phyloP scores from a whole-genome alignment of 78 protist genomes.

The Trichosphaerium sp. region DNA sequence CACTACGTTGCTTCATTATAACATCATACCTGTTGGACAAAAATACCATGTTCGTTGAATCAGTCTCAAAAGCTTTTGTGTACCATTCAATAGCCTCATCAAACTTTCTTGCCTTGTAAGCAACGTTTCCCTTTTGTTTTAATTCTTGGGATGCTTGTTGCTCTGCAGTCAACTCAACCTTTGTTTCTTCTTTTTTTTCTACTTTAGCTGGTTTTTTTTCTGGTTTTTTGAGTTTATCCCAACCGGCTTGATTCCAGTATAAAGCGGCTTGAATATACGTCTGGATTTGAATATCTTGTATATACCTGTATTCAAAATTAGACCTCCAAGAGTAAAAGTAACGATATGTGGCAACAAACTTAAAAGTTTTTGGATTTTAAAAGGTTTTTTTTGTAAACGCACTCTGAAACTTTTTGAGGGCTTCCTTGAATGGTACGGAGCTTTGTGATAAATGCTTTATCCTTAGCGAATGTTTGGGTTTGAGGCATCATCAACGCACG shows the following conservation, averaged over 20 bases:
- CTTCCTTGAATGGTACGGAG: no score
- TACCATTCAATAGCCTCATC: constrained; percentile 55
- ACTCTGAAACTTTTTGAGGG: no score
- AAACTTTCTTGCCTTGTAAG: constrained; percentile 55
- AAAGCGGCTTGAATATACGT: neutral
- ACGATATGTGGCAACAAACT: no score
- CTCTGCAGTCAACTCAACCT: neutral
- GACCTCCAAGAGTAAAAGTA: no score
- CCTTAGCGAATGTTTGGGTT: no score
- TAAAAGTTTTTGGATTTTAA: no score
- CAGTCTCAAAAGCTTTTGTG: constrained; percentile 39
- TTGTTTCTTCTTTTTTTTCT: neutral
- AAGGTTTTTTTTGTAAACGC: no score
- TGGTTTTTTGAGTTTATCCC: neutral
- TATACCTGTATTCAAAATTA: no score
- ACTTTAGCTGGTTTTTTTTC: neutral
- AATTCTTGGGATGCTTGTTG: constrained; percentile 41
- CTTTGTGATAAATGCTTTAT: no score
- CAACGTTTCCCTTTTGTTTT: constrained; percentile 56
- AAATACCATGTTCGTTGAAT: constrained; percentile 38
- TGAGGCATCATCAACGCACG: no score
- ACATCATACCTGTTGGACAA: constrained; percentile 41
- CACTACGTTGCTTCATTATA: no score
- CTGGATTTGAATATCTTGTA: neutral
- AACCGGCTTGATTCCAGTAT: neutral